Evolutionary conservation across 208 protist genomes (phyloP), one percentile per base, ranked within the genome.

Genomic region (Leishmania gerbilli): DNA sequence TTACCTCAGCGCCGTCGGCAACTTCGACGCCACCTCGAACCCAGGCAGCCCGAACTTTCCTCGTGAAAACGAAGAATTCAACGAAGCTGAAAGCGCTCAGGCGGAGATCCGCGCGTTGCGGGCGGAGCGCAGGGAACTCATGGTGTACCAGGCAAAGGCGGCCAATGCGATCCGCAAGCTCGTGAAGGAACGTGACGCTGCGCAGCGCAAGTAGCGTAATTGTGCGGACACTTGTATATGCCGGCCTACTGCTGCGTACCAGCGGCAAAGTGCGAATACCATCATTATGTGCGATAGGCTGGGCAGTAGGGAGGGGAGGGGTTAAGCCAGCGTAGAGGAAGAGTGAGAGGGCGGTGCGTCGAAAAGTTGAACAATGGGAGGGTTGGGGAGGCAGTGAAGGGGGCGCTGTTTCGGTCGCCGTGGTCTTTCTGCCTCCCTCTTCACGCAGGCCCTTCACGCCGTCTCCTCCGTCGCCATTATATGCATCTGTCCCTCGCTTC

Each of bases 121-220:
- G 27, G 77, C 87, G 71, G 93, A 97, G 80, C 86, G 89, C 0
- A 40, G 83, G 56, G 93, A 97, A 58, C 81, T 93, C 53, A 89
- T 92, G 58, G 81, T 93, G 40, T 97, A 97, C 80, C 92, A 97
- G 82, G 84, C 74, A 31, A 93, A 93, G 85, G 87, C 93, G 5
- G 87, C 88, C 68, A 89, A 91, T 75, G 93, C 93, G 27, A 97
- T 97, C 45, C 90, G 91, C 65, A 81, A 95, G 84, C 83, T 97
- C 11, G 87, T 85, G 60, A 82, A 83, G n/a, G 93, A 97, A 83
- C 92, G 92, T 45, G 88, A 91, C 37, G 78, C 74, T 7, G 81
- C 88, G 45, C 49, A 74, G 82, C 77, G 72, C 21, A 72, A 83
- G 62, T 53, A 17, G 53, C 74, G 31, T 67, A 67, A 37, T 62